A percentile compares a stretch with the other conserved stretches of the same genome.
Evolutionary conservation across 768 basidiomycete species (phyloP).

Genomic region (Podaxis carcinomalis): DNA sequence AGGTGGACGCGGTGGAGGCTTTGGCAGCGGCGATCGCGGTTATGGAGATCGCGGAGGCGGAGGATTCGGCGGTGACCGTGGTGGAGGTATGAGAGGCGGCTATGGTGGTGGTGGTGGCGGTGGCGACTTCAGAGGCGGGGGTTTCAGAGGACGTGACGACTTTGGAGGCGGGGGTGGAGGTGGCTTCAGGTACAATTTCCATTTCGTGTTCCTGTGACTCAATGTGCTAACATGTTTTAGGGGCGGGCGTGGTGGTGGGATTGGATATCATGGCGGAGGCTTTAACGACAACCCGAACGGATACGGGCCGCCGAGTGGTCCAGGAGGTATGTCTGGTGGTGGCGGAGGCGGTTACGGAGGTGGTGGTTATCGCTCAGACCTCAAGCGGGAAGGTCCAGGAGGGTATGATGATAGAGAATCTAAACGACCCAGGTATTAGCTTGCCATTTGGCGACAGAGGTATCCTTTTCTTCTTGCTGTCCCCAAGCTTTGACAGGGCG

Average conservation of each 20-base stretch:
- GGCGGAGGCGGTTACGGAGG: constrained; percentile 36
- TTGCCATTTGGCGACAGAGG: constrained; percentile 12
- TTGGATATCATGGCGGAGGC: constrained; percentile 65
- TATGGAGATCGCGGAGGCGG: constrained; percentile 41
- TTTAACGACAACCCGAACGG: constrained; percentile 52
- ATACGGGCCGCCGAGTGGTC: constrained; percentile 41
- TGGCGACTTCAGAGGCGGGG: constrained; percentile 24
- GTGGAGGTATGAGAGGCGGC: constrained; percentile 42
- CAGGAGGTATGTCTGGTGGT: constrained; percentile 37
- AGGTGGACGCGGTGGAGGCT: constrained; percentile 33
- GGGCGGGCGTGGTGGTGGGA: constrained; percentile 68
- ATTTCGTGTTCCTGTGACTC: background rate
- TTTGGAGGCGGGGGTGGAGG: constrained; percentile 40
- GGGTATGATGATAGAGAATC: constrained; percentile 79
- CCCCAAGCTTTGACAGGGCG: constrained; percentile 7
- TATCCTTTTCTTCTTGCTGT: constrained; percentile 11
- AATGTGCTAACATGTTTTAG: constrained; percentile 24
- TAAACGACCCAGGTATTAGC: constrained; percentile 79
- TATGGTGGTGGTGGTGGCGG: constrained; percentile 38
- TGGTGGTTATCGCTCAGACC: constrained; percentile 64
- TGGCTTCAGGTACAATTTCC: constrained; percentile 45
- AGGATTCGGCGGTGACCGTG: constrained; percentile 31
- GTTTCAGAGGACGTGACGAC: constrained; percentile 38
- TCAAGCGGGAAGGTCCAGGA: constrained; percentile 75
- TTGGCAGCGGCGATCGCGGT: constrained; percentile 34